Base-by-base conservation (phyloP, 2,329 filamentous ascomycete species). In the Rachicladosporium sp. region DNA sequence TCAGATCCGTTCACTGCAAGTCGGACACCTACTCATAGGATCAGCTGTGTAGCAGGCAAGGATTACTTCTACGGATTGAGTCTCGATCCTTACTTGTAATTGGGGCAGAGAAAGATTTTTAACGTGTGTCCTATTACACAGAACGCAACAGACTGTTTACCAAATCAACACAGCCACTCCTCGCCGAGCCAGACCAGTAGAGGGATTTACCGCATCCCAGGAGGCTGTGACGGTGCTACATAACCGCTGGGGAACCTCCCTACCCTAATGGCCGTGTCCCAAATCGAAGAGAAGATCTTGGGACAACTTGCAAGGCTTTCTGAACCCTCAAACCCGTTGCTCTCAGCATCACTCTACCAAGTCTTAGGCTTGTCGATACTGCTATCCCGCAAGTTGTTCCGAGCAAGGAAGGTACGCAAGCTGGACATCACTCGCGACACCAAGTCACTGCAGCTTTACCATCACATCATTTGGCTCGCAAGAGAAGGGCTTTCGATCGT, bases 261-360 rank as follows among this genome's bases (percentile, higher is more conserved):
- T 21, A 29, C 30, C 43, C 49, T 46, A 60, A 98, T 96, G 91
- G 91, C 91, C 66, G 91, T 88, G 58, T 91, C 87, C 45, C 86
- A 94, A 65, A 86, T 96, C 46, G 91, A 98, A 62, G 88, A 94
- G 67, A 98, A 96, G 67, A 94, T 93, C 64, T 73, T 98, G 55
- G 87, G 86, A 65, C 80, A 78, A 57, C 80, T 94, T 58, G 89
- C 91, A 59, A 82, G 80, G 63, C 73, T 78, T 45, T 87, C 86
- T 50, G 78, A 80, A 56, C 67, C 74, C 44, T 79, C 84, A 51
- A 91, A 89, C 55, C 79, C 83, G 3, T 70, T 88, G 11, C 74
- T 96, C 34, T 83, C 83, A 6, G 74, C 74, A 12, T 87, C 85
- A 59, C 74, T 98, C 35, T 95, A 87, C 64, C 91, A 91, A 61